Evolutionary conservation across 2,329 filamentous ascomycete species (phyloP), one percentile per base, ranked within the genome.

Genomic region (Calonectria crousiana): DNA sequence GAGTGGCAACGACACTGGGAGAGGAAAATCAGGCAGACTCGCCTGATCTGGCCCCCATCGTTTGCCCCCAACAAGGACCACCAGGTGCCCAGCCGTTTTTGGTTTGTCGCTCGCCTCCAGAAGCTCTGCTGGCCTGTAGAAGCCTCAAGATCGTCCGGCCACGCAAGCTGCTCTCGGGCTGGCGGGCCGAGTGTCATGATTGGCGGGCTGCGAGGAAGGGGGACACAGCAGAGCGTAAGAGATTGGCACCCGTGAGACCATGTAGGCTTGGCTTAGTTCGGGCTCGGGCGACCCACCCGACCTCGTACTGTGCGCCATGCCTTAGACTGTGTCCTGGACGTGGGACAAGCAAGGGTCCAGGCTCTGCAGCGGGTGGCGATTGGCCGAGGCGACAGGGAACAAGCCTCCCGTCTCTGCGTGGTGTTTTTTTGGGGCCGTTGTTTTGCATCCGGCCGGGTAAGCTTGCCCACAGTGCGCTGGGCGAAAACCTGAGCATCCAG

Each of bases 201-300:
- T 62, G 56, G 56, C 26, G 56, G 6, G 56, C 23, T 28, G 34
- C 5, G 23, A 56, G 6, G 49, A 52, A 28, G 56, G 26, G 56
- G n/a, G 36, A 6, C 58, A 16, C 34, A 20, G 34, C 70, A 60
- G 72, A 76, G 69, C 67, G 58, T 65, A 60, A 65, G 77, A 78
- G 76, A 78, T 80, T 80, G 77, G 74, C 78, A 80, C 74, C 76
- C 73, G 77, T 77, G 72, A 78, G 60, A 69, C 74, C 65, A 74
- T 38, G 64, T 69, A 49, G 41, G 49, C 67, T 69, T 64, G 73
- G 72, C 66, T 44, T 69, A 23, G 28, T 10, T 49, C 28, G 51
- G 51, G 47, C 30, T 77, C 66, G 74, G 71, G 67, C 23, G 67
- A 71, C 47, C 78, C 73, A 79, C 69, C 71, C 69, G 36, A 49